Evolutionary conservation across 108 stramenopile genomes (phyloP), one percentile per base, ranked within the genome.

Genomic region (Pelagomonas calceolata): DNA sequence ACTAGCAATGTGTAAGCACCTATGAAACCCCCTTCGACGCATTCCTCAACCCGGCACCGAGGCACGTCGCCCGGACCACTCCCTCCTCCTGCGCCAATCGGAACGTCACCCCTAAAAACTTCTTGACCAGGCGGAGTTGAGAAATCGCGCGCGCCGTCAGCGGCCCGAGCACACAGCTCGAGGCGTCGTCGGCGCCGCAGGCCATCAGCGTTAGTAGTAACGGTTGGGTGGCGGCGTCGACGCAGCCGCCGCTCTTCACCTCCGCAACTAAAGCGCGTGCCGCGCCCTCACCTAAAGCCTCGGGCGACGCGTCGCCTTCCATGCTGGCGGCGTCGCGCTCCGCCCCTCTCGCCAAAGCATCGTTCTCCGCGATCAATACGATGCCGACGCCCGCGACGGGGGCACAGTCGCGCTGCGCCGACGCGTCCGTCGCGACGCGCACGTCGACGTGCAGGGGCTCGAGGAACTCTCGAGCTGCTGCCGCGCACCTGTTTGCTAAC

Each of bases 391-490:
- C 97, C 0, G 98, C 95, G 70, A 76, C 79, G 10, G 88, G 87
- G 9, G 86, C 91, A 70, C 89, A 89, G 65, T 82, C 82, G 12
- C 80, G 80, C 36, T 44, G 70, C 9, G 32, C 76, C 33, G 30
- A 84, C 14, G 88, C 93, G 75, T 98, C 95, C 9, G 95, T 95
- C 70, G 92, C 88, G 63, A 98, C 93, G 92, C 92, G 95, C 36
- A 98, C 93, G 75, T 96, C 95, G 0, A 94, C 94, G 29, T 95
- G 71, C 32, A 95, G 75, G 32, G 85, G 76, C 63, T 95, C 92
- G 66, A 96, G 85, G 32, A 95, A 75, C 5, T 93, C 93, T 77
- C 95, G 92, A 15, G 91, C 91, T 0, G 92, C 85, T 78, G 94
- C 94, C 21, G 94, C 95, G 35, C 95, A 91, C 34, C 98, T 86